These are phyloP conservation scores for Punica granatum DNA, from an alignment of 345 rosid species.

Conservation along the genomic window DNA sequence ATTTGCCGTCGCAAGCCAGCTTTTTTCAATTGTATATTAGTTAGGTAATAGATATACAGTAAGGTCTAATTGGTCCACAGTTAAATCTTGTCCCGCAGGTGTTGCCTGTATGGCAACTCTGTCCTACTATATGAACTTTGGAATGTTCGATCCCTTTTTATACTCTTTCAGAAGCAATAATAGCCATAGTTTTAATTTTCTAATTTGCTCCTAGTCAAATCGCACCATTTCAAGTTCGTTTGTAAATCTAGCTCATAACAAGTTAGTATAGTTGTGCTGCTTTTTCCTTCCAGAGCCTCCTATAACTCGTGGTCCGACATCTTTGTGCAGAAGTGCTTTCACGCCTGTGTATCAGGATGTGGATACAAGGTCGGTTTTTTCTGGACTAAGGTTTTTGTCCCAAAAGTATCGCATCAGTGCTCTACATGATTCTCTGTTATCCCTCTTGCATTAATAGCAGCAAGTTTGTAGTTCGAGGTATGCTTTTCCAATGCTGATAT, in stretches of 20 bases:
- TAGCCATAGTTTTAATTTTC: too few species aligned
- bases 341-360: conserved; percentile 86
- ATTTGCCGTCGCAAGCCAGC: neutral
- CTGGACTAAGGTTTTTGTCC: neutral
- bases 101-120: too few species aligned
- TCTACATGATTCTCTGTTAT: neutral
- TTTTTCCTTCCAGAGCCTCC: neutral
- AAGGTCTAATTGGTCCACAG: too few species aligned
- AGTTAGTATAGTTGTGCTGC: neutral
- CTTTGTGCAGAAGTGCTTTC: conserved; percentile 68
- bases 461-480: neutral
- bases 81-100: too few species aligned
- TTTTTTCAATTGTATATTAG: too few species aligned
- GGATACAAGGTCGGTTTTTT: conserved; percentile 64
- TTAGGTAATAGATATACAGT: too few species aligned
- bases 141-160: too few species aligned
- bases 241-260: too few species aligned
- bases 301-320: neutral
- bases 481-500: neutral
- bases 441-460: neutral
- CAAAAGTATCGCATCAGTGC: neutral
- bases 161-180: too few species aligned
- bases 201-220: too few species aligned
- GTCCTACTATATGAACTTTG: too few species aligned
- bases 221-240: too few species aligned